Evolutionary conservation across 2,329 filamentous ascomycete genomes (phyloP).

Genomic region (Alternaria metachromatica): DNA sequence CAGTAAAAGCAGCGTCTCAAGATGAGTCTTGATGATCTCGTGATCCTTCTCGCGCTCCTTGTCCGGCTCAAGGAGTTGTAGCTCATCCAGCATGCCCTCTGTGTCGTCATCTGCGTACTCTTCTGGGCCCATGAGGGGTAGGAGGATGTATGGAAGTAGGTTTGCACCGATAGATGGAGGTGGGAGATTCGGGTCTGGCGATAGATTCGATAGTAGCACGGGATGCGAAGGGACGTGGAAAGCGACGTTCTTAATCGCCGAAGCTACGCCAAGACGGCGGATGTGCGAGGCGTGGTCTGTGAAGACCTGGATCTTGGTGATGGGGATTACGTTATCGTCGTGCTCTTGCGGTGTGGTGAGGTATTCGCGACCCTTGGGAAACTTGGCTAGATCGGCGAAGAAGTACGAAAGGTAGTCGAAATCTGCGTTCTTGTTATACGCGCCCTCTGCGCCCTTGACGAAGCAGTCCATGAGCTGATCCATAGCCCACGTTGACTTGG

Average conservation of each 20-base stretch:
- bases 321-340: conserved; percentile 78
- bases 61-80: conserved; percentile 87
- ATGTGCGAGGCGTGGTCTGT: conserved; percentile 87
- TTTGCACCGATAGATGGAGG: conserved; percentile 72
- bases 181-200: conserved; percentile 38
- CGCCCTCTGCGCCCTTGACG: conserved; percentile 84
- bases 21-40: conserved; percentile 80
- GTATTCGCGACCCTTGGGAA: conserved; percentile 75
- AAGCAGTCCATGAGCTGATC: conserved; percentile 96
- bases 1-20: conserved; percentile 86
- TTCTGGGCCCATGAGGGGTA: conserved; percentile 87
- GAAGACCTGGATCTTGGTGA: conserved; percentile 92
- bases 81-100: conserved; percentile 83
- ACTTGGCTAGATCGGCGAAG: conserved; percentile 88
- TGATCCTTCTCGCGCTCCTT: conserved; percentile 82
- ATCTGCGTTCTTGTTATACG: conserved; percentile 83
- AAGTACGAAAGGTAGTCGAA: conserved; percentile 95
- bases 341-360: conserved; percentile 77
- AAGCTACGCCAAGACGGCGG: conserved; percentile 90
- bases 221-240: conserved; percentile 81
- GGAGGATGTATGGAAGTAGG: conserved; percentile 84
- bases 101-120: conserved; percentile 88
- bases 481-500: conserved; percentile 74
- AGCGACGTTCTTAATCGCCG: conserved; percentile 90
- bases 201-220: conserved; percentile 63